Conservation (phyloP, 768 basidiomycete genomes). For the Lactarius akahatsu region DNA sequence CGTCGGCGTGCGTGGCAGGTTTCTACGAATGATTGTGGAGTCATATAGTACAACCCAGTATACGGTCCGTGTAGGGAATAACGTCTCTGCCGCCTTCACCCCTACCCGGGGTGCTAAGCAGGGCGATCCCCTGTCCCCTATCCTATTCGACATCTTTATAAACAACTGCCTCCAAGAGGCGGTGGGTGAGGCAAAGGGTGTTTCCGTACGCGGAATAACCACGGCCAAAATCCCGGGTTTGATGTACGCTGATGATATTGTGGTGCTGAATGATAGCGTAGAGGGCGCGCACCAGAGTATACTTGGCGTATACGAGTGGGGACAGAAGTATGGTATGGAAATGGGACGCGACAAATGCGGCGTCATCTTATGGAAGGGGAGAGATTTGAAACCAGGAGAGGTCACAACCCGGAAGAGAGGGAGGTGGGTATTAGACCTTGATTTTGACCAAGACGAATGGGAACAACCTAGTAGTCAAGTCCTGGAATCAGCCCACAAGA, state of each 20-base stretch:
- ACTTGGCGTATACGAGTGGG: neutral
- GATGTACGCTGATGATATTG: neutral
- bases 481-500: neutral
- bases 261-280: neutral
- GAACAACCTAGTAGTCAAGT: too few species aligned
- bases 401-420: too few species aligned
- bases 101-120: constrained; percentile 20
- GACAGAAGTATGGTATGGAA: neutral
- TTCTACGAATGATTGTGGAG: neutral
- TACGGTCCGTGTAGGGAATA: neutral
- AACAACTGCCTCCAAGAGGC: too few species aligned
- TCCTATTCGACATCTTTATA: constrained; percentile 27
- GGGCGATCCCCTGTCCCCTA: constrained; percentile 26
- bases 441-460: too few species aligned
- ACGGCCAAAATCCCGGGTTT: neutral
- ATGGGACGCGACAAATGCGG: constrained; percentile 11
- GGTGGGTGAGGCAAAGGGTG: too few species aligned
- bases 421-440: too few species aligned
- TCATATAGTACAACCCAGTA: constrained; percentile 12
- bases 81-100: neutral
- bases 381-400: neutral
- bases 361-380: neutral
- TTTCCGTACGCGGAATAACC: too few species aligned
- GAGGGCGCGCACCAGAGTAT: neutral
- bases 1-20: constrained; percentile 6